These are phyloP conservation scores for Aspergillus ostianus DNA, from an alignment of 495 filamentous ascomycete genomes.

Conservation along the genomic window DNA sequence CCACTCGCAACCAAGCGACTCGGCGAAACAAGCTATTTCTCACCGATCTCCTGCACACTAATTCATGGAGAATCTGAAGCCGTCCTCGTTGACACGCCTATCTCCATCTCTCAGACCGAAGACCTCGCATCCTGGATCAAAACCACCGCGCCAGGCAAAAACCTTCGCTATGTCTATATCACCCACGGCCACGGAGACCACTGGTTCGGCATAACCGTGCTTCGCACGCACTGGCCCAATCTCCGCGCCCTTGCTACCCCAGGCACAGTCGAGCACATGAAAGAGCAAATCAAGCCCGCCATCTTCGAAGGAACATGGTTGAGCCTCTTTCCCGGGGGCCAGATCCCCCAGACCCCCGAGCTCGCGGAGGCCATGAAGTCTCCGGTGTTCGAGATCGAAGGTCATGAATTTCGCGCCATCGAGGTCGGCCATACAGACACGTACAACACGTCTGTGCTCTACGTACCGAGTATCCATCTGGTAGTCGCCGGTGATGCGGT, in stretches of 20 bases:
- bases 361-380: too few species aligned
- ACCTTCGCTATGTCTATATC: constrained; percentile 39
- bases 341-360: constrained; percentile 9
- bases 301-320: constrained; percentile 17
- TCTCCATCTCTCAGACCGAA: constrained; percentile 17
- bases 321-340: constrained; percentile 24
- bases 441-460: constrained; percentile 27
- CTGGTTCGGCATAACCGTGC: constrained; percentile 33
- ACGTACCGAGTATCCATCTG: constrained; percentile 26
- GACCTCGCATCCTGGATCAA: constrained; percentile 19
- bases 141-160: constrained; percentile 17
- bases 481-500: constrained; percentile 35
- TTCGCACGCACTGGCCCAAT: constrained; percentile 31
- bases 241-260: constrained; percentile 27
- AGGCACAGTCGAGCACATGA: constrained; percentile 31
- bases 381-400: constrained; percentile 12
- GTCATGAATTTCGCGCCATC: constrained; percentile 23
- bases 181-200: constrained; percentile 51
- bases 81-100: constrained; percentile 24
- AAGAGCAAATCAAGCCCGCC: constrained; percentile 18
- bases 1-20: too few species aligned
- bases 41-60: constrained; percentile 23
- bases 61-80: constrained; percentile 16
- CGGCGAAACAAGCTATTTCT: too few species aligned
- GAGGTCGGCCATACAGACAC: constrained; percentile 33